phyloP scores from a whole-genome alignment of 192 early-diverging fungal species.

The Coemansia sp. region DNA sequence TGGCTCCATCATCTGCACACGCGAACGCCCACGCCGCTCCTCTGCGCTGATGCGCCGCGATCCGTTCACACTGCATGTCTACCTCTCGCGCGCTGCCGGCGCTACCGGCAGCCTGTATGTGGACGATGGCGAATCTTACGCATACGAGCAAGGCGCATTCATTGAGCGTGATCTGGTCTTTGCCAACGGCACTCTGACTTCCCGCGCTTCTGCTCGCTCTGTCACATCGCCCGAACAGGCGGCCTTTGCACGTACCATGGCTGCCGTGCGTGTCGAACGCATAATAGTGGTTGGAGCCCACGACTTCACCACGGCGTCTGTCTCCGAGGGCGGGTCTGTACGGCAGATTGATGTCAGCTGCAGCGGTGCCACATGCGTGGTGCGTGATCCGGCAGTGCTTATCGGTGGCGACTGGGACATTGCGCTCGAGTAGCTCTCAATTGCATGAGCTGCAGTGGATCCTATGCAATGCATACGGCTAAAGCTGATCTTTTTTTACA shows the following conservation, averaged over 20 bases:
- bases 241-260: slow-evolving; percentile 22
- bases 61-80: slow-evolving; percentile 88
- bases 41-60: slow-evolving; percentile 78
- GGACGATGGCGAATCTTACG: slow-evolving; percentile 88
- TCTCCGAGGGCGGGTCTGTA: slow-evolving; percentile 24
- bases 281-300: slow-evolving; percentile 39
- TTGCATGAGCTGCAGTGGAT: too few relatives aligned
- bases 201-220: slow-evolving; percentile 33
- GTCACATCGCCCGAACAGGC: slow-evolving; percentile 12
- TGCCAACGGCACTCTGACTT: slow-evolving; percentile 30
- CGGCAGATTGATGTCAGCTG: slow-evolving; percentile 35
- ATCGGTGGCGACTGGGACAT: slow-evolving; percentile 51
- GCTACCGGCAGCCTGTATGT: slow-evolving; percentile 81
- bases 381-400: slow-evolving; percentile 51
- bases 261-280: slow-evolving; percentile 48
- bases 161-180: slow-evolving; percentile 52
- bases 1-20: slow-evolving; percentile 82
- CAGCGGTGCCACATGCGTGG: slow-evolving; percentile 19
- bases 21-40: slow-evolving; percentile 81
- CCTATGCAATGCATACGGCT: too few relatives aligned
- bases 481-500: too few relatives aligned
- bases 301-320: slow-evolving; percentile 32
- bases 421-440: slow-evolving; percentile 14
- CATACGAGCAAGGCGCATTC: slow-evolving; percentile 67
- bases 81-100: slow-evolving; percentile 62